Conservation (phyloP, 2,329 filamentous ascomycete species). For the Tolypocladium cylindrosporum region DNA sequence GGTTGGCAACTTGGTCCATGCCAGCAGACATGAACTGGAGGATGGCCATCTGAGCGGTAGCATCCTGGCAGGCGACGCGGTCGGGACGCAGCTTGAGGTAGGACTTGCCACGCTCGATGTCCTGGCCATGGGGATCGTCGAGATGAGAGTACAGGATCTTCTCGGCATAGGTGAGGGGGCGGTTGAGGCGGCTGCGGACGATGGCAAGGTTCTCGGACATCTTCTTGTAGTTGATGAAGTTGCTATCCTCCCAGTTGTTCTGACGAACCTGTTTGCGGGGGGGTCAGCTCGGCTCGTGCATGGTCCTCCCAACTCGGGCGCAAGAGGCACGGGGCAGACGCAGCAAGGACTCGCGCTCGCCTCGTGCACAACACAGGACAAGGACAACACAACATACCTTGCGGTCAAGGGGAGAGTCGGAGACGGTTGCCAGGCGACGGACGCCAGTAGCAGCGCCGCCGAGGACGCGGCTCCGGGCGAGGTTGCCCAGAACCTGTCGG, state of each 20-base stretch:
- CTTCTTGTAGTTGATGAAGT: slow-evolving; percentile 99
- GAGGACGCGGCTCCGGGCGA: slow-evolving; percentile 51
- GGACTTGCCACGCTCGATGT: slow-evolving; percentile 89
- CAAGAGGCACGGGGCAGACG: too few species aligned
- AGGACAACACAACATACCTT: slow-evolving; percentile 48
- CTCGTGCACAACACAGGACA: neutral
- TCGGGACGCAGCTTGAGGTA: slow-evolving; percentile 96
- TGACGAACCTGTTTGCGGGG: slow-evolving; percentile 59
- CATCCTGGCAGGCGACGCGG: slow-evolving; percentile 98
- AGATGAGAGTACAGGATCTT: slow-evolving; percentile 99
- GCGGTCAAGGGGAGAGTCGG: slow-evolving; percentile 76
- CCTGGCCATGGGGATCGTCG: slow-evolving; percentile 91
- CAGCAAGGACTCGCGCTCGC: neutral
- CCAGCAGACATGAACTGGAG: slow-evolving; percentile 99
- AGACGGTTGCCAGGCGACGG: slow-evolving; percentile 73
- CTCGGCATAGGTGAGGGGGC: slow-evolving; percentile 89
- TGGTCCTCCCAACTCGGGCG: neutral
- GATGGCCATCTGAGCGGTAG: slow-evolving; percentile 98
- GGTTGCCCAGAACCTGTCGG: slow-evolving; percentile 57
- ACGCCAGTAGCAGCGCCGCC: slow-evolving; percentile 48
- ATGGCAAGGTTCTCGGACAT: slow-evolving; percentile 96
- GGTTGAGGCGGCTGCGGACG: slow-evolving; percentile 81
- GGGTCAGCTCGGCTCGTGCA: neutral
- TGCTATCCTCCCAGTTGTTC: slow-evolving; percentile 91
- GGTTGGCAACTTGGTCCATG: slow-evolving; percentile 90